These are phyloP conservation scores for Lentinula boryana DNA, from an alignment of 768 basidiomycete species.

Conservation along the genomic window DNA sequence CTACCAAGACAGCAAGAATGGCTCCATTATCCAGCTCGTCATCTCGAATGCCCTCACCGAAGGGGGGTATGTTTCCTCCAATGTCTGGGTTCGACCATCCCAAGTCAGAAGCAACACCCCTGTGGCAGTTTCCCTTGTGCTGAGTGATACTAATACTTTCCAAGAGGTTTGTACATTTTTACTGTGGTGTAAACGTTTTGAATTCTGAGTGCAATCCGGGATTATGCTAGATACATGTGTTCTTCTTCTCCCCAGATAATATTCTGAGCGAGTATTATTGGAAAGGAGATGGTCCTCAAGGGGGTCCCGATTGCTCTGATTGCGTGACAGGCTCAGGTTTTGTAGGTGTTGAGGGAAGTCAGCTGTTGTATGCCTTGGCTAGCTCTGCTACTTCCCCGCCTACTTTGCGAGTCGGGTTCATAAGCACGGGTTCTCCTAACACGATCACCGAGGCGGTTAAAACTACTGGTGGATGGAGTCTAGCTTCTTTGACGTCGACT, in stretches of 20 bases:
- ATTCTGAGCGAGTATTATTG: constrained; percentile 9
- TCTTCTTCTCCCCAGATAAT: constrained; percentile 7
- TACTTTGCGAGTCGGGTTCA: not conserved
- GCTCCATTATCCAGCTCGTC: not conserved
- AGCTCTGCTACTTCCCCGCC: not conserved
- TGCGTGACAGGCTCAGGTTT: constrained; percentile 2
- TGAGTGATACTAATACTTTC: not conserved
- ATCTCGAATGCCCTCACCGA: not conserved
- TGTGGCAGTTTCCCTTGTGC: not conserved
- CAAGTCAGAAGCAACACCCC: not conserved
- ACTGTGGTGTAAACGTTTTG: not conserved
- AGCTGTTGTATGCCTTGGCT: constrained; percentile 7
- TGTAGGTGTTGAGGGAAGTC: not conserved
- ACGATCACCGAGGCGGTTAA: not conserved
- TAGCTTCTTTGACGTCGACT: not conserved
- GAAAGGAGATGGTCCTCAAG: not conserved
- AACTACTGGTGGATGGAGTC: not conserved
- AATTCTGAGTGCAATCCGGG: too few species aligned
- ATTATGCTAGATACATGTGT: constrained; percentile 8
- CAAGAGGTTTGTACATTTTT: not conserved
- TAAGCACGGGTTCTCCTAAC: not conserved
- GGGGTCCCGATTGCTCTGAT: constrained; percentile 7
- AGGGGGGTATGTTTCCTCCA: not conserved
- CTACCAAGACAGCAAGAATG: not conserved
- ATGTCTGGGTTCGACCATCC: not conserved